These are phyloP conservation scores for Apiotrichum sp. DNA, from an alignment of 1,284 basidiomycete genomes.

Conservation along the genomic window DNA sequence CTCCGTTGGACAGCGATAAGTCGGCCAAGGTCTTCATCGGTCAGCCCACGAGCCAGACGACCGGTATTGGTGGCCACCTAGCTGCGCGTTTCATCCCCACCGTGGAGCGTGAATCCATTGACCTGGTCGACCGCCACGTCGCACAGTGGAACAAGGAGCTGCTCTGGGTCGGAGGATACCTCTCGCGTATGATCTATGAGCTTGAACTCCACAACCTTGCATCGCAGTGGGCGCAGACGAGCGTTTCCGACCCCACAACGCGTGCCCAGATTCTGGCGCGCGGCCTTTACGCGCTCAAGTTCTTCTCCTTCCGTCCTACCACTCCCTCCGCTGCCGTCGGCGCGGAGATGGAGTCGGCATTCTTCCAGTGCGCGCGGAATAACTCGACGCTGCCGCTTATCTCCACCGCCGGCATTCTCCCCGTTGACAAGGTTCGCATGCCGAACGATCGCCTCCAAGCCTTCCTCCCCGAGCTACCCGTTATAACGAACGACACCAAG, in stretches of 20 bases:
- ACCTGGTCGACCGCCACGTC: constrained; percentile 60
- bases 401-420: constrained; percentile 70
- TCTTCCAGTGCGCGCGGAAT: constrained; percentile 61
- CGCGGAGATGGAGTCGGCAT: constrained; percentile 66
- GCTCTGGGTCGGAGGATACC: constrained; percentile 68
- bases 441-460: constrained; percentile 67
- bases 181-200: constrained; percentile 80
- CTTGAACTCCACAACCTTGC: constrained; percentile 59
- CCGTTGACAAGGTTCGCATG: constrained; percentile 65
- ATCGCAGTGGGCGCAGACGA: constrained; percentile 41
- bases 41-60: constrained; percentile 70
- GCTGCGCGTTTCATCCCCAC: constrained; percentile 92
- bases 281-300: constrained; percentile 75
- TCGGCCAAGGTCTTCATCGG: constrained; percentile 39
- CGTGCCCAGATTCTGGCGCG: constrained; percentile 58
- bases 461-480: constrained; percentile 76
- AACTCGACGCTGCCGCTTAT: constrained; percentile 62
- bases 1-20: constrained; percentile 63
- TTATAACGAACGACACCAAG: constrained; percentile 64
- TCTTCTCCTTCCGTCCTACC: constrained; percentile 80
- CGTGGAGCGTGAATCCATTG: constrained; percentile 91
- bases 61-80: constrained; percentile 86
- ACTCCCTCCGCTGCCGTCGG: constrained; percentile 85
- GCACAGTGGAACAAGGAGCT: constrained; percentile 67
- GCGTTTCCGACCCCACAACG: constrained; percentile 49